Base-by-base conservation (phyloP, 1,139 yeast species). In the Hyphopichia pseudoburtonii region DNA sequence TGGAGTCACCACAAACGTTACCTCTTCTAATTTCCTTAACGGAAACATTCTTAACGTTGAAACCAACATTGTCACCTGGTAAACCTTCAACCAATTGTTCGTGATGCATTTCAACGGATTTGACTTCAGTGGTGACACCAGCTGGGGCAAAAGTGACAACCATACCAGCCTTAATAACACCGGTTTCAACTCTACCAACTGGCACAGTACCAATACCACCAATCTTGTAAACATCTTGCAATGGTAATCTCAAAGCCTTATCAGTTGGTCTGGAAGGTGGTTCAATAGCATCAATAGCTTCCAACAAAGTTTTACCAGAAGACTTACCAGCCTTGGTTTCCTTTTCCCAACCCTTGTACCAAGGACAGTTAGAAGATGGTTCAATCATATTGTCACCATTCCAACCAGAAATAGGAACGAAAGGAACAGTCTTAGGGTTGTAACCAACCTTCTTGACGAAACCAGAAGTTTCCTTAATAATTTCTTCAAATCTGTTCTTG, bases 151-250 rank as follows among this genome's bases (percentile, higher is more conserved):
- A 85, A 64, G 87, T 80, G 56, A 84, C 92, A 69, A 84, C 81
- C 90, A 82, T 83, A 81, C 92, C 92, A 68, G 90, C 82, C 82
- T 84, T 84, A 78, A 84, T 84, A 61, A 81, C 73, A 84, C 92
- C 92, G 74, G 92, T 85, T 79, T 85, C 92, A 66, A 84, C 92
- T 79, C 92, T 84, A 68, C 92, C 92, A 79, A 85, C 92, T 74
- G 94, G 92, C 78, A 85, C 94, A 67, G 94, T 84, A 60, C 94
- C 90, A 64, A 83, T 84, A 84, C 92, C 92, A 77, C 90, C 90
- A 62, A 84, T 84, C 87, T 83, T 84, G 89, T 85, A 84, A 60
- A 84, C 92, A 80, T 85, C 92, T 78, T 85, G 92, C 67, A 83
- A 80, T 70, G 92, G 90, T 66, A 84, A 85, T 78, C 92, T 85